These are phyloP conservation scores for Sarocladiaceae sp. DNA, from an alignment of 2,329 filamentous ascomycete genomes.

Conservation along the genomic window DNA sequence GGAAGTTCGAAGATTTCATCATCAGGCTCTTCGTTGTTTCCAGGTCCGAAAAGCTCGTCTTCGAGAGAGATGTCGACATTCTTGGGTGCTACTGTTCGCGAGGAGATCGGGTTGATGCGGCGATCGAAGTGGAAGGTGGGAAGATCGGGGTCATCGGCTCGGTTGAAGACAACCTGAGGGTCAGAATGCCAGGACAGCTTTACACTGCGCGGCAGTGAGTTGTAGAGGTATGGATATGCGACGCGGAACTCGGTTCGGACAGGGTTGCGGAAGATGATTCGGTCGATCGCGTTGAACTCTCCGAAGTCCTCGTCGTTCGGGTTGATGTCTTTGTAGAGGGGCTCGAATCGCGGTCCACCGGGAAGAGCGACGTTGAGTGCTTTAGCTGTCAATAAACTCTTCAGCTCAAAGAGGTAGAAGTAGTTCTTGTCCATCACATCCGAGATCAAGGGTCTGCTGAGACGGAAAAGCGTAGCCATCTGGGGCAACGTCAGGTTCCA, in stretches of 20 bases:
- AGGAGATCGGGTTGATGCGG: slow-evolving; percentile 96
- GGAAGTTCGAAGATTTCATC: slow-evolving; percentile 84
- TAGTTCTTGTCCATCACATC: slow-evolving; percentile 96
- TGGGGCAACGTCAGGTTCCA: slow-evolving; percentile 93
- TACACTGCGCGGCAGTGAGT: slow-evolving; percentile 90
- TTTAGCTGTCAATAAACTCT: slow-evolving; percentile 93
- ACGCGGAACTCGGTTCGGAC: slow-evolving; percentile 95
- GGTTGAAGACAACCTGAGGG: slow-evolving; percentile 86
- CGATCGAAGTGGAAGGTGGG: slow-evolving; percentile 98
- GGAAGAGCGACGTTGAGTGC: slow-evolving; percentile 95
- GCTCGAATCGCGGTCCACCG: slow-evolving; percentile 95
- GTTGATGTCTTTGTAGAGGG: slow-evolving; percentile 96
- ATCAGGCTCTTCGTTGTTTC: slow-evolving; percentile 65
- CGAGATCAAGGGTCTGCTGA: slow-evolving; percentile 84
- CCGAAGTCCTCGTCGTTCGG: slow-evolving; percentile 99
- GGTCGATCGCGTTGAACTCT: slow-evolving; percentile 98
- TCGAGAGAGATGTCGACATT: slow-evolving; percentile 90
- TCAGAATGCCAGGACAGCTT: slow-evolving; percentile 90
- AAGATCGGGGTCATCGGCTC: slow-evolving; percentile 78
- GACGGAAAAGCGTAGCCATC: slow-evolving; percentile 90
- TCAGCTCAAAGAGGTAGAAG: slow-evolving; percentile 93
- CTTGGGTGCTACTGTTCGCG: slow-evolving; percentile 85
- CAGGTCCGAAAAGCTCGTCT: slow-evolving; percentile 82
- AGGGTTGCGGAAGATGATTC: slow-evolving; percentile 94
- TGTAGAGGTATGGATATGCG: slow-evolving; percentile 91